Evolutionary conservation across 306 rosid genomes (phyloP), one percentile per base, ranked within the genome.

Genomic region (Erythrophleum fordii): DNA sequence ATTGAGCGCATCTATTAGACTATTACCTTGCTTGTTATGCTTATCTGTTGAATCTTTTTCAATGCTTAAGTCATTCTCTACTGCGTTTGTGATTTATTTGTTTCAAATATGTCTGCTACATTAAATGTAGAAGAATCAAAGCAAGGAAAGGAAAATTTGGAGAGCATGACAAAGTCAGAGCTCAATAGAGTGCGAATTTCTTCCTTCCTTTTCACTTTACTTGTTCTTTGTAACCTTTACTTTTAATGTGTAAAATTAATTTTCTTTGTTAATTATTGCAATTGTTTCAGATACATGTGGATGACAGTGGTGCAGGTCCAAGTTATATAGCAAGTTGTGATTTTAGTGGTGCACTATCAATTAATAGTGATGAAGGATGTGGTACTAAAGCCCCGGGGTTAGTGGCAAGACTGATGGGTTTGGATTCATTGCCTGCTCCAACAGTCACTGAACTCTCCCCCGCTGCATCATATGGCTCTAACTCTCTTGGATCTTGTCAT

Each of bases 351-450:
- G 64, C 86, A 42, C 77, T 85, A n/a, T 88, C 91, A 49, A 77
- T 72, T 51, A 84, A 80, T 76, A 89, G 89, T 83, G 96, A 91
- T 79, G 97, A 93, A 76, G 93, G 86, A 74, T 82, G 83, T 77
- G 93, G 86, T 73, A 52, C 81, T 69, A 91, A 87, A 92, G 93
- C 92, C 81, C 97, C 97, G 3, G 89, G 99, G 37, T 62, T 86
- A 69, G 98, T 96, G 49, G 99, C 99, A 3, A 89, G 97, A 81
- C 91, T 96, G 51, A 96, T 96, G 99, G 99, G 98, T 74, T 85
- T 96, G 87, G 97, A 96, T 78, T 87, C 94, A 8, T 85, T 96
- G 86, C 98, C 99, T 16, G 80, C 86, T 78, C 69, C 88, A 0
- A 82, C 75, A 7, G 77, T 56, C 20, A 6, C 84, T 3, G 95